A percentile compares a stretch with the other conserved stretches of the same genome.
These are phyloP conservation scores for Mycena rosella DNA, from an alignment of 768 basidiomycete species.

Conservation along the genomic window DNA sequence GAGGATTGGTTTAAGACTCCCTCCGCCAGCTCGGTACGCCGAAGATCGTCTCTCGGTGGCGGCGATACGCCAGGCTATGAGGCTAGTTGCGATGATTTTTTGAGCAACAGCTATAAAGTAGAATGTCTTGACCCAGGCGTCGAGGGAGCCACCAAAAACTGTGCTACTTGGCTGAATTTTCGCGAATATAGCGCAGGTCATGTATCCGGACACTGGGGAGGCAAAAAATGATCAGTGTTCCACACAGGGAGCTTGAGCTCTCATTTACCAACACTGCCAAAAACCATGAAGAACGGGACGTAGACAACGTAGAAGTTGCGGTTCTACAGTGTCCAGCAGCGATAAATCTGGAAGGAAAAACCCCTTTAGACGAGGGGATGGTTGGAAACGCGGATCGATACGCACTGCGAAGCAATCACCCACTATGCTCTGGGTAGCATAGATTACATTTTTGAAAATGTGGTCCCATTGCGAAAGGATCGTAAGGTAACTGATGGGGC, in stretches of 20 bases:
- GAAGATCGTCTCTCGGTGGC: constrained; percentile 22
- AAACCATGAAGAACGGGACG: constrained; percentile 35
- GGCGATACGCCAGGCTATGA: constrained; percentile 43
- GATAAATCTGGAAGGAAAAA: constrained; percentile 21
- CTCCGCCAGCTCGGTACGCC: constrained; percentile 21
- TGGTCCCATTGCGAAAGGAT: constrained; percentile 31
- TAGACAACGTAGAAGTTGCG: constrained; percentile 33
- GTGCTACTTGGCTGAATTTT: constrained; percentile 12
- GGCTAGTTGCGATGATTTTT: constrained; percentile 40
- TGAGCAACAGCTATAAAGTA: constrained; percentile 38
- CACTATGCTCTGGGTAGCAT: constrained; percentile 26
- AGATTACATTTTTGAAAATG: constrained; percentile 27
- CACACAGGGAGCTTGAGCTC: background rate
- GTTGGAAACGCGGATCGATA: background rate
- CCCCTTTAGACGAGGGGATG: background rate
- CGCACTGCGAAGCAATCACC: constrained; percentile 28
- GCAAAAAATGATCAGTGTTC: background rate
- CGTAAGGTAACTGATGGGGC: constrained; percentile 30
- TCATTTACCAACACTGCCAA: constrained; percentile 28
- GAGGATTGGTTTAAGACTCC: constrained; percentile 33
- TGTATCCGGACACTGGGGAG: constrained; percentile 35
- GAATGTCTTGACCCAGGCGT: constrained; percentile 38
- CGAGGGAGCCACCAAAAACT: constrained; percentile 37
- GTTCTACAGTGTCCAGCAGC: constrained; percentile 35
- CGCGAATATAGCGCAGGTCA: constrained; percentile 31